These are phyloP conservation scores for Leccinum variicolor DNA, from an alignment of 768 basidiomycete genomes.

Conservation along the genomic window DNA sequence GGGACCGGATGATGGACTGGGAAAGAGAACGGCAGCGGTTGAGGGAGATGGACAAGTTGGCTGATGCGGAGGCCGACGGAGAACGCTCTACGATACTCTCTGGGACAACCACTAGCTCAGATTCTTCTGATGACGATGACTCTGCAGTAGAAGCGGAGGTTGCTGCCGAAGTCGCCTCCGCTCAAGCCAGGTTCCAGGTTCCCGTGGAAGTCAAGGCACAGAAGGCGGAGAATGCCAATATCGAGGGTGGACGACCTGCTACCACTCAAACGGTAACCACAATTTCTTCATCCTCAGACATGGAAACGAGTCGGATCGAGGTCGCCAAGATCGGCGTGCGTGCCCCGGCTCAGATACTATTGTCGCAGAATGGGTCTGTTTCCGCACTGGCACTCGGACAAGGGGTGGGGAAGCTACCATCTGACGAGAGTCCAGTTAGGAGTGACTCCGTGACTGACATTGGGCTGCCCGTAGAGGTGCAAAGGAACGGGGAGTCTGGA, in stretches of 20 bases:
- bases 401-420: constrained; percentile 3
- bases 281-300: constrained; percentile 15
- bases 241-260: constrained; percentile 5
- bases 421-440: constrained; percentile 8
- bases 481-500: constrained; percentile 35
- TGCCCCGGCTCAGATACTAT: constrained; percentile 27
- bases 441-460: constrained; percentile 15
- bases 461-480: constrained; percentile 25
- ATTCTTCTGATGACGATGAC: constrained; percentile 28
- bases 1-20: constrained; percentile 72
- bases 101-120: constrained; percentile 12
- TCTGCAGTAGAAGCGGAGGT: constrained; percentile 26
- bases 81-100: constrained; percentile 29
- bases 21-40: constrained; percentile 67
- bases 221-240: not conserved
- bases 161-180: constrained; percentile 17
- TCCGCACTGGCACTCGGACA: constrained; percentile 13
- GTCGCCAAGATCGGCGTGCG: constrained; percentile 29
- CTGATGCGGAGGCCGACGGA: constrained; percentile 49
- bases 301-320: constrained; percentile 30
- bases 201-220: not conserved
- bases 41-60: constrained; percentile 62
- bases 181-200: constrained; percentile 3
- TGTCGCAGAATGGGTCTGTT: constrained; percentile 23
- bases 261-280: constrained; percentile 14